Evolutionary conservation across 345 rosid genomes (phyloP).

Genomic region (Salix dunnii): DNA sequence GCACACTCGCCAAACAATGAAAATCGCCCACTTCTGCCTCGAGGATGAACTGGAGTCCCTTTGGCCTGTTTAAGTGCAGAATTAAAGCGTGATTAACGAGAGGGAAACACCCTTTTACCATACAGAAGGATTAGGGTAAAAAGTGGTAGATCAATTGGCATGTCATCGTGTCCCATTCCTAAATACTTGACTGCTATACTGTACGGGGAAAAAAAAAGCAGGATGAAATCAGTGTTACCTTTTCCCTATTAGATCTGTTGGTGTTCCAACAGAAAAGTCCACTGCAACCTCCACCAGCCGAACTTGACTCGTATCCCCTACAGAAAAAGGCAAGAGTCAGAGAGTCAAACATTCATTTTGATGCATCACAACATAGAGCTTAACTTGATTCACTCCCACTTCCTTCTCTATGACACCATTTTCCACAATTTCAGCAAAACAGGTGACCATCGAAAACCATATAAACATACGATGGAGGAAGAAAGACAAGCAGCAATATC

Average conservation of each 20-base stretch:
- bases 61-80: conserved; percentile 40
- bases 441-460: neutral
- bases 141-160: neutral
- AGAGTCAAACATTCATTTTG: neutral
- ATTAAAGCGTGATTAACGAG: neutral
- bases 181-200: neutral
- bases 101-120: neutral
- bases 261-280: conserved; percentile 81
- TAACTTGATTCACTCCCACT: neutral
- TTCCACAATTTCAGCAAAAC: neutral
- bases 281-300: conserved; percentile 74
- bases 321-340: conserved; percentile 19
- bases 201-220: neutral
- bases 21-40: conserved; percentile 40
- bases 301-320: conserved; percentile 84
- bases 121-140: neutral
- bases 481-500: neutral
- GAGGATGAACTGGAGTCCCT: conserved; percentile 44
- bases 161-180: neutral
- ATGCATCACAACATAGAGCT: neutral
- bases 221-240: conserved; percentile 41
- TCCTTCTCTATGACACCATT: neutral
- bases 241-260: conserved; percentile 42
- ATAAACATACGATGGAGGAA: neutral
- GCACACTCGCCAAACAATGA: conserved; percentile 63